Percentiles rank a stretch among this genome's conserved stretches.
These are phyloP conservation scores for Panus rudis DNA, from an alignment of 768 basidiomycete species.

Conservation along the genomic window DNA sequence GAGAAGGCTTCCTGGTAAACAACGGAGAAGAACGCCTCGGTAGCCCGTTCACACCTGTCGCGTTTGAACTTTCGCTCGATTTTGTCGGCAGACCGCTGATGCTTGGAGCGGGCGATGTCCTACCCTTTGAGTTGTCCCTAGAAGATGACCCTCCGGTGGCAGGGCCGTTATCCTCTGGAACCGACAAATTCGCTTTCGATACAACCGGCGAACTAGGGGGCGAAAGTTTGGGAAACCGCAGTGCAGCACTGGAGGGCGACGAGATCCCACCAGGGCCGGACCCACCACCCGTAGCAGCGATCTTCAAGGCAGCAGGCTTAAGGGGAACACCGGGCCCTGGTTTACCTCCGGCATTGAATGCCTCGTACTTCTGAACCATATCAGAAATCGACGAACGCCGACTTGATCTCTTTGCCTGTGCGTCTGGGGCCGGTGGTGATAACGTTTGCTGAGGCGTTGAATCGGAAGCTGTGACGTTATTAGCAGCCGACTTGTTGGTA, in stretches of 20 bases:
- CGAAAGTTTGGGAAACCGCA: constrained; percentile 21
- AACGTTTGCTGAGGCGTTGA: constrained; percentile 16
- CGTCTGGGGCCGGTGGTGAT: constrained; percentile 42
- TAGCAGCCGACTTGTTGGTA: constrained; percentile 33
- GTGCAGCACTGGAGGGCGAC: constrained; percentile 20
- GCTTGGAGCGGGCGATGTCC: not conserved
- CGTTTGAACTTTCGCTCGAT: constrained; percentile 7
- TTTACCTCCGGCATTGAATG: constrained; percentile 34
- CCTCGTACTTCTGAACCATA: constrained; percentile 80
- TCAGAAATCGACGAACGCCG: constrained; percentile 79
- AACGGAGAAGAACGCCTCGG: constrained; percentile 7
- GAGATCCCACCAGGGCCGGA: constrained; percentile 5
- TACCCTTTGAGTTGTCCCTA: too few species aligned
- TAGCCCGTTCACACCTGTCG: constrained; percentile 2
- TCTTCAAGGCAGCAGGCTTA: constrained; percentile 10
- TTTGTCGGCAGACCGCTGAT: too few species aligned
- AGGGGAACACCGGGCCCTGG: constrained; percentile 7
- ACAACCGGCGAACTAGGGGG: constrained; percentile 19
- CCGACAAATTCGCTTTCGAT: constrained; percentile 13
- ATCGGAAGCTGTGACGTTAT: constrained; percentile 28
- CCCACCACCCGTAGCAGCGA: constrained; percentile 1
- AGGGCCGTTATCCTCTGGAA: constrained; percentile 13
- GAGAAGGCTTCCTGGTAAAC: not conserved
- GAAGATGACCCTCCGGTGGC: too few species aligned
- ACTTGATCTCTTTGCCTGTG: constrained; percentile 31